phyloP scores from a whole-genome alignment of 768 basidiomycete genomes.

The Lactifluus volemus region DNA sequence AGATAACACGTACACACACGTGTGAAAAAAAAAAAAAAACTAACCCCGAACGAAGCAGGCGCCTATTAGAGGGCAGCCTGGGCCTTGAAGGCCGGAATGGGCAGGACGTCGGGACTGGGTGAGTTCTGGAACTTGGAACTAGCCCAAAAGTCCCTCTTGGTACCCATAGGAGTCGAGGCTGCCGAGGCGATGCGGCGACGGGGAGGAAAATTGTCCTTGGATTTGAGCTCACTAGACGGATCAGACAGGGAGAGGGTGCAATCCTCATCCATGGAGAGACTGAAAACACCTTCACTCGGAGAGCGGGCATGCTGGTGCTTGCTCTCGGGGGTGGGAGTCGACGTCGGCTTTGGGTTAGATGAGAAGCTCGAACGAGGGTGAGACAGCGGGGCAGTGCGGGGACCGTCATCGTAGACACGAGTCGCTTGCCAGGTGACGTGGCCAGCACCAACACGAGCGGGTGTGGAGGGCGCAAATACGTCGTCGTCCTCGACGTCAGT shows the following conservation, averaged over 20 bases:
- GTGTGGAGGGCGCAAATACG: slow-evolving; percentile 43
- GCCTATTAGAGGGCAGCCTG: slow-evolving; percentile 19
- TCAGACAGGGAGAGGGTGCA: slow-evolving; percentile 31
- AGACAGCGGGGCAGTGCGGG: slow-evolving; percentile 43
- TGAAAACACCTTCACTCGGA: slow-evolving; percentile 69
- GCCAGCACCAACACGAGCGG: slow-evolving; percentile 31
- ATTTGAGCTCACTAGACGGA: slow-evolving; percentile 31
- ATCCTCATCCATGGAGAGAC: slow-evolving; percentile 68
- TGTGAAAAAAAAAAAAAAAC: neutral
- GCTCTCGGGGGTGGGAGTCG: slow-evolving; percentile 32
- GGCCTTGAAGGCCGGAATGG: slow-evolving; percentile 49
- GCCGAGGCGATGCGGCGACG: slow-evolving; percentile 15
- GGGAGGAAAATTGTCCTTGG: slow-evolving; percentile 25
- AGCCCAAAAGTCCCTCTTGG: slow-evolving; percentile 45
- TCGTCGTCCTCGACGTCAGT: slow-evolving; percentile 38
- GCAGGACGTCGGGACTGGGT: slow-evolving; percentile 74
- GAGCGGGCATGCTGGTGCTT: slow-evolving; percentile 41
- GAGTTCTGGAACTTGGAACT: slow-evolving; percentile 83
- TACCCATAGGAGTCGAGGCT: slow-evolving; percentile 10
- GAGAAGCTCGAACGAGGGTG: slow-evolving; percentile 31
- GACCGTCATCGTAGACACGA: slow-evolving; percentile 30
- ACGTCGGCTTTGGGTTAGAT: slow-evolving; percentile 30
- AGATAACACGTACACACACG: neutral
- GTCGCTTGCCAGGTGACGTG: slow-evolving; percentile 28
- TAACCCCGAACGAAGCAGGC: neutral